phyloP scores from a whole-genome alignment of 257 asterid species.

The Vinca minor region DNA sequence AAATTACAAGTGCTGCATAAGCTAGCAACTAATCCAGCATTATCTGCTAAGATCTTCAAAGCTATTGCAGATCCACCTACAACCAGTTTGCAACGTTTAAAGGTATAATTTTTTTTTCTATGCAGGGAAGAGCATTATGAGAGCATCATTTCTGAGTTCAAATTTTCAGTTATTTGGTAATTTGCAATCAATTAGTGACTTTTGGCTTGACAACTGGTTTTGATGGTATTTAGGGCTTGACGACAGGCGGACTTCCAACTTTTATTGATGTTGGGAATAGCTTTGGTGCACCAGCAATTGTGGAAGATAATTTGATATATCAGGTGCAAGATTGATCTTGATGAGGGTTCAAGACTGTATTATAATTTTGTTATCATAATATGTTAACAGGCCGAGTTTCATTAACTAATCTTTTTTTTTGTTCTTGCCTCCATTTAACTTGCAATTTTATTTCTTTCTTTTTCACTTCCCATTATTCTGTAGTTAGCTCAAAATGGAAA shows the following conservation, averaged over 20 bases:
- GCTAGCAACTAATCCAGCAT: constrained; percentile 51
- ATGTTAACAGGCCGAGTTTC: no score
- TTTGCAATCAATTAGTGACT: background rate
- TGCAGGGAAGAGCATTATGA: background rate
- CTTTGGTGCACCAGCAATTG: constrained; percentile 95
- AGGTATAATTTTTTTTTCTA: constrained; percentile 36
- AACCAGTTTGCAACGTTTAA: constrained; percentile 89
- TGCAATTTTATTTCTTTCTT: background rate
- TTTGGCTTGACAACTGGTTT: background rate
- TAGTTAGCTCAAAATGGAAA: constrained; percentile 86
- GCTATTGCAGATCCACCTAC: constrained; percentile 98
- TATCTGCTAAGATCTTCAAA: constrained; percentile 70
- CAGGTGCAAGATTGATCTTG: constrained; percentile 40
- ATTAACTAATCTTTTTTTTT: no score
- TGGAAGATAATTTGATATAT: constrained; percentile 86
- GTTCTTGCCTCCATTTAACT: constrained; percentile 8
- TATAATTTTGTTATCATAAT: no score
- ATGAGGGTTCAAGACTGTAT: background rate
- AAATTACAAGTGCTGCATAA: constrained; percentile 63
- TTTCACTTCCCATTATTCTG: constrained; percentile 14
- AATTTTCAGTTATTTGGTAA: background rate
- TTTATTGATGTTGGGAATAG: constrained; percentile 92
- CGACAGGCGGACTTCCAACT: constrained; percentile 99
- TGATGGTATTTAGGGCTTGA: constrained; percentile 57
- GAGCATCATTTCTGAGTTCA: background rate